phyloP scores from a whole-genome alignment of 2,329 filamentous ascomycete species.

The Ascochyta viciae-villosae region DNA sequence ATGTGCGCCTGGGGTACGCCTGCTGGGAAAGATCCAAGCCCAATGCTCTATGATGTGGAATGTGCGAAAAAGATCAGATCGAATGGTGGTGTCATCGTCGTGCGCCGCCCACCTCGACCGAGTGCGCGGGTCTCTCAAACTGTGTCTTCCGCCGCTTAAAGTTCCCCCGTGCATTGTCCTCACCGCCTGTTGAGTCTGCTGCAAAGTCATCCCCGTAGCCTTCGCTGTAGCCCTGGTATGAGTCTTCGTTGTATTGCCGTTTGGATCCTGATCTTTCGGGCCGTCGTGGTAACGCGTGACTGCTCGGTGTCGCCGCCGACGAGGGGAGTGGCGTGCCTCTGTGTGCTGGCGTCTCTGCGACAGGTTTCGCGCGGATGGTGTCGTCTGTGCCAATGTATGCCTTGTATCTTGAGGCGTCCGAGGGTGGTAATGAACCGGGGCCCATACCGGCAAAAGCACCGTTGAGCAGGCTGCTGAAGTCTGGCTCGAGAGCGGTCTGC shows the following conservation, averaged over 20 bases:
- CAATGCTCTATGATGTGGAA: constrained; percentile 17
- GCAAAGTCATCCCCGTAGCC: constrained; percentile 73
- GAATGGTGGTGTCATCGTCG: constrained; percentile 36
- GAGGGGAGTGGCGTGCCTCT: constrained; percentile 28
- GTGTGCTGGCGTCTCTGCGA: constrained; percentile 29
- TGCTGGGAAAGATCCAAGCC: constrained; percentile 9
- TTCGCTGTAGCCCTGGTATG: constrained; percentile 77
- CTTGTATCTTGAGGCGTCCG: constrained; percentile 53
- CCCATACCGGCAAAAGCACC: constrained; percentile 51
- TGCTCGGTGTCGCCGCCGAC: constrained; percentile 43
- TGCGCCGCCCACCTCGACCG: constrained; percentile 46
- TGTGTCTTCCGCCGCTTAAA: constrained; percentile 46
- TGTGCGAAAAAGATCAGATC: constrained; percentile 13
- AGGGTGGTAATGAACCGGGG: constrained; percentile 51
- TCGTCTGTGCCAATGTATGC: constrained; percentile 56
- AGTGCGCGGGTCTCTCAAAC: constrained; percentile 45
- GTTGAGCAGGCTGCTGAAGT: constrained; percentile 47
- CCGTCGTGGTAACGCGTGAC: constrained; percentile 54
- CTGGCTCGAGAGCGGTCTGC: constrained; percentile 31
- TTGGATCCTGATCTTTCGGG: constrained; percentile 74
- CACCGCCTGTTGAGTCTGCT: constrained; percentile 74
- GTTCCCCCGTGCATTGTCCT: constrained; percentile 60
- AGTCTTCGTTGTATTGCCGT: constrained; percentile 76
- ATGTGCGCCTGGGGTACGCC: constrained; percentile 13
- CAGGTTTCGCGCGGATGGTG: constrained; percentile 37